Evolutionary conservation across 306 rosid genomes (phyloP), one percentile per base, ranked within the genome.

Genomic region (Lathyrus tuberosus): DNA sequence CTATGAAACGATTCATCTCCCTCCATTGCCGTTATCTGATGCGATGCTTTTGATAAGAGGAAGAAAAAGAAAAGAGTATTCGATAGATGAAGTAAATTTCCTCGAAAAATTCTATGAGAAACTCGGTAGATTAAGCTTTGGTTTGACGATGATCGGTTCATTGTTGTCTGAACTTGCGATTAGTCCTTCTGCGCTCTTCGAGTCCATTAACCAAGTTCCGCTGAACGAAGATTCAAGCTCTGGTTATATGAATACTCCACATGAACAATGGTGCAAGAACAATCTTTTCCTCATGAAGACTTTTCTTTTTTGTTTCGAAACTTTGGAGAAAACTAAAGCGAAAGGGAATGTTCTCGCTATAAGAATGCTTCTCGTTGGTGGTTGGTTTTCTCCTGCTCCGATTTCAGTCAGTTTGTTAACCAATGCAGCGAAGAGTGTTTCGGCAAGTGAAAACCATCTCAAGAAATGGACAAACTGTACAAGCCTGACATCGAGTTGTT

Each of bases 371-470:
- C 89, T 87, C 16, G 91, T 84, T 0, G 81, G 91, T 47, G 81
- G 96, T 5, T 92, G 98, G 98, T 82, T 87, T 43, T 89, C 95
- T 13, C 86, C 89, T 0, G 61, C 89, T 14, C 95, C 98, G 13
- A 78, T 88, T 67, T 83, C 93, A 13, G 61, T 81, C 8, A 80
- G 64, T 38, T 80, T 86, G 56, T 77, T 92, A 61, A 68, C 62
- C 10, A 77, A 76, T 43, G 91, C 96, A 48, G 98, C 88, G 20
- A 83, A 81, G 41, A 81, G 80, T 15, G 83, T 86, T 64, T 82
- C 91, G 8, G 30, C 58, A 1, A 69, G 33, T 0, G 82, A 80
- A 76, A 84, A 63, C 59, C 76, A 69, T 67, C 80, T 88, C 46
- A 83, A 68, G 76, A 83, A 81, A 70, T 88, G 92, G 91, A 85